Base-by-base conservation (phyloP, 257 asterid genomes). In the Forsythia suspensa region DNA sequence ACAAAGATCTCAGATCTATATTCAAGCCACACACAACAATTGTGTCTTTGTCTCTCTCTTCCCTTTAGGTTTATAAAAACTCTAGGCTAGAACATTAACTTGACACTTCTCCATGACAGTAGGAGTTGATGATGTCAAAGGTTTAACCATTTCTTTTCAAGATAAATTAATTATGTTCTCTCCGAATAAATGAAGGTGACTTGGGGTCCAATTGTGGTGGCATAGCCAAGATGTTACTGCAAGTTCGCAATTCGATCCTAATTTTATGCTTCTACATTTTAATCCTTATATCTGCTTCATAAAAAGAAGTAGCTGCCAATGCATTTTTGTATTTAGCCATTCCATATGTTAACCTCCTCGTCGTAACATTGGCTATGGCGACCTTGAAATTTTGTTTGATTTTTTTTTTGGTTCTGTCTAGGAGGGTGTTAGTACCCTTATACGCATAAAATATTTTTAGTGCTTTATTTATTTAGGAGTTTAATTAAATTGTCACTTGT, bases 181-280 rank as follows among this genome's bases (percentile, higher is more conserved):
- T 76, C 93, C 97, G 63, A 24, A 90, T 87, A 83, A 94, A 94
- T 79, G 97, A 86, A 73, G 98, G 97, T 70, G 94, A 80, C 83
- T 94, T 94, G 82, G 88, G 69, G 73, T 86, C 94, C 78, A 94
- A 91, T 43, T 96, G 92, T 97, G 92, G 93, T 18, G 91, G 85
- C 97, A 94, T 92, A 75, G 94, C 91, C 88, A 91, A 85, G 66
- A 94, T 94, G 85, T 92, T 92, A 77, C 91, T 89, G 94, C 98
- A 94, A 82, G 97, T 92, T 67, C 92, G 81, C 83, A 92, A 84
- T 72, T 97, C 94, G 70, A 92, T 79, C 18, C 92, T 71, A 6
- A 96, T 74, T 79, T 91, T 92, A 86, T 88, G 97, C 86, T 80
- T 91, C 77, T 94, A 90, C 66, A 80, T 82, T 84, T 85, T 94